Evolutionary conservation across 2,329 filamentous ascomycete species (phyloP), one percentile per base, ranked within the genome.

Genomic region (Stachybotrys echinatus): DNA sequence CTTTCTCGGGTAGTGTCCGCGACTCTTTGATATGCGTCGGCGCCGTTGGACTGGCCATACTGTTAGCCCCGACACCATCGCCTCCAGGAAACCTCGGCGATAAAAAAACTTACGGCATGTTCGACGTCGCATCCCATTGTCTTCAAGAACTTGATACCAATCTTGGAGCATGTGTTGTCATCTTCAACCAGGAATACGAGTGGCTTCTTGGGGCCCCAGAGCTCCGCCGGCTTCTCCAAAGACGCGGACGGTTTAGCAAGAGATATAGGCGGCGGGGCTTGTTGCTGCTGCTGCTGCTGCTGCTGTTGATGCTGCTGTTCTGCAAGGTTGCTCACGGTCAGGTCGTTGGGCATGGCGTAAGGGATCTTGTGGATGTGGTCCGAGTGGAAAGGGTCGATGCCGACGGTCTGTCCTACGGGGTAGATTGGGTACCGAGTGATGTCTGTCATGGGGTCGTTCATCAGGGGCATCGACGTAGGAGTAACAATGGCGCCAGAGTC

Each of bases 311-410:
- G 63, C 52, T 71, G 67, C 49, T 77, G 69, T 18, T 68, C 65
- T 45, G 72, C 65, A 58, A 62, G 54, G 23, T 56, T 53, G 40
- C 58, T 59, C 27, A 54, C 57, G 43, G 65, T 73, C 3, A 75
- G 71, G 47, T 77, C 75, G 51, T 87, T 89, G 3, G 88, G 77
- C 17, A 74, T 69, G 81, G 89, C 69, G 64, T 96, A 97, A 0
- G 92, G 90, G 50, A 96, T 95, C 65, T 95, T 96, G 71, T 92
- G 84, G 63, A 96, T 90, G 63, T 96, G 91, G 60, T 96, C 92
- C 58, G 89, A 87, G 64, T 92, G 92, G 78, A 95, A 94, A 1
- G 92, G 92, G 63, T 96, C 92, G 57, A 96, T 96, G 48, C 92
- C 92, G 56, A 95, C 89, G 1, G 87, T 94, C 56, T 91, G 84